A percentile compares a stretch with the other conserved stretches of the same genome.
phyloP scores from a whole-genome alignment of 1,284 basidiomycete species.

The Ceratobasidium sp. region DNA sequence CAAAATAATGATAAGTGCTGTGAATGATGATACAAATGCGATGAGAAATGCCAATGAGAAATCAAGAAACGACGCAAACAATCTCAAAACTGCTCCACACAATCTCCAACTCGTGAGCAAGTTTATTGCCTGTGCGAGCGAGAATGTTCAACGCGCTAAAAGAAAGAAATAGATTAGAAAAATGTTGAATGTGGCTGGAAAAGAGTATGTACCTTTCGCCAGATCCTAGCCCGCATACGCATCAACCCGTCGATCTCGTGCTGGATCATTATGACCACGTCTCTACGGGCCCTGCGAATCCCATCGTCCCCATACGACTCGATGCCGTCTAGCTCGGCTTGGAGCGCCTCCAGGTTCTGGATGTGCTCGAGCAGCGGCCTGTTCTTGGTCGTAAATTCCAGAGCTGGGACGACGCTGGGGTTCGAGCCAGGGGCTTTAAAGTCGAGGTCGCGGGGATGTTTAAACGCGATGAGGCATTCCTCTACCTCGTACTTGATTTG shows the following conservation, averaged over 20 bases:
- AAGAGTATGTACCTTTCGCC: slow-evolving; percentile 6
- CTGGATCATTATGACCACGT: neutral
- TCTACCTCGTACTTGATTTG: slow-evolving; percentile 16
- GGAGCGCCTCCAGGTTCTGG: slow-evolving; percentile 10
- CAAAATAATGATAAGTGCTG: slow-evolving; percentile 1
- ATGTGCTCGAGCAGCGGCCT: slow-evolving; percentile 7
- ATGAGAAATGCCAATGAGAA: neutral
- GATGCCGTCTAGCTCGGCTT: slow-evolving; percentile 2
- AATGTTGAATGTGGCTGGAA: neutral
- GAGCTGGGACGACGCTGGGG: neutral
- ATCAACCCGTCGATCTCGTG: slow-evolving; percentile 12
- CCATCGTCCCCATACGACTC: neutral
- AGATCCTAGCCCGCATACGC: slow-evolving; percentile 5
- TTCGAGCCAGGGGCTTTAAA: neutral
- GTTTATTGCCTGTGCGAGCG: neutral
- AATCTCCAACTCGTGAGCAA: neutral
- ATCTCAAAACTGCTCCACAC: neutral
- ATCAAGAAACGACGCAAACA: neutral
- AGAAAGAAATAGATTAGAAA: neutral
- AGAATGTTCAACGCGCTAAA: neutral
- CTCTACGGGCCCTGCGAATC: slow-evolving; percentile 24
- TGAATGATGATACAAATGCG: neutral
- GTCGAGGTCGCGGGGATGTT: slow-evolving; percentile 29
- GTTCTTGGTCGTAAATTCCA: slow-evolving; percentile 20
- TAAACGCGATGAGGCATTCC: neutral